phyloP scores from a whole-genome alignment of 352 stramenopile genomes.

The Pseudoperonospora humuli region DNA sequence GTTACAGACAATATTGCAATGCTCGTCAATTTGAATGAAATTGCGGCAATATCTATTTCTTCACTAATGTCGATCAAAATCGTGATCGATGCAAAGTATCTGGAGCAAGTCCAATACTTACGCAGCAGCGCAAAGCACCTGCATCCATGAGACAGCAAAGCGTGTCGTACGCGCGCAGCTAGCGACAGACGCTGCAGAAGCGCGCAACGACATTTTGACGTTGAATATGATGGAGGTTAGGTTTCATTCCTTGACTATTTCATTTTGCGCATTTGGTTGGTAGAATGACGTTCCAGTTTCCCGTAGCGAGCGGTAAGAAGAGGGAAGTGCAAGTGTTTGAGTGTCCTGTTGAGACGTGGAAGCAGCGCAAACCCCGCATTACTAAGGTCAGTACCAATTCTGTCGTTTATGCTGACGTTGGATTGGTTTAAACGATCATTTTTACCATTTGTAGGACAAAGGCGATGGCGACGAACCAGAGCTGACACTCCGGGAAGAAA shows the following conservation, averaged over 20 bases:
- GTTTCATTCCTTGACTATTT: background rate
- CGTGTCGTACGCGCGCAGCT: no score
- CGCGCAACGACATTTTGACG: no score
- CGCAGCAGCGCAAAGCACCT: no score
- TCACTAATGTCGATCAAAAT: no score
- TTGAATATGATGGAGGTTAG: no score
- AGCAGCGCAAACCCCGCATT: slow-evolving; percentile 27
- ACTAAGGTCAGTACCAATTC: slow-evolving; percentile 20
- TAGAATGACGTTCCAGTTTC: slow-evolving; percentile 55
- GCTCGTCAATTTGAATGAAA: no score
- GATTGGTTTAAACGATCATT: background rate
- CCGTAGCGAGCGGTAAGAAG: slow-evolving; percentile 67
- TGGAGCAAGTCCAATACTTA: no score
- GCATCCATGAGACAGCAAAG: no score
- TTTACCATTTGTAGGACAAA: slow-evolving; percentile 6
- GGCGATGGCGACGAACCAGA: slow-evolving; percentile 25
- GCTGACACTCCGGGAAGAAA: slow-evolving; percentile 52
- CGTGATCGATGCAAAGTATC: no score
- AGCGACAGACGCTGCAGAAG: no score
- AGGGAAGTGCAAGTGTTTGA: slow-evolving; percentile 71
- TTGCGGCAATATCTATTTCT: no score
- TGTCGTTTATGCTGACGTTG: background rate
- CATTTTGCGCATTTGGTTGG: background rate
- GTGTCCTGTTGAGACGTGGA: slow-evolving; percentile 69
- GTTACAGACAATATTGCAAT: no score